Evolutionary conservation across 345 rosid species (phyloP), one percentile per base, ranked within the genome.

Genomic region (Microthlaspi erraticum): DNA sequence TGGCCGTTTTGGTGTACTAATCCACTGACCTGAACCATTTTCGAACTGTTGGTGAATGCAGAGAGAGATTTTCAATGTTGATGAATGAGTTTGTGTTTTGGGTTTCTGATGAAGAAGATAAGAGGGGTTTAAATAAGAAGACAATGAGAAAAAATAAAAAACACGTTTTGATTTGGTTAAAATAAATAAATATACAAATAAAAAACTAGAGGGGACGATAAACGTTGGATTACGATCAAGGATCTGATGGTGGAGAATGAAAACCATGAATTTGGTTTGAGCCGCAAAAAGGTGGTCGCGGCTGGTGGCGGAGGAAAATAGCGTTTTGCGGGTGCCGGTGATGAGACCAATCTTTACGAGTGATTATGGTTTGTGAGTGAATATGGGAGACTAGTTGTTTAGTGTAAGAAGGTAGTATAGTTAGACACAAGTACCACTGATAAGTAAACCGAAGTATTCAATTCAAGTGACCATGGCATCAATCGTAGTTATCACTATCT

Each of bases 321-420:
- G 77, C 66, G 72, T 66, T 73, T 66, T 36, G 67, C 60, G 72
- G 66, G 66, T 73, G n/a, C n/a, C n/a, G 77, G 77, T 73, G 77
- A 58, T 17, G 42, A 64, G 20, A 18, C 31, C 6, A 11, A 1
- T 20, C 8, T 29, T 49, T 58, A 46, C 66, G 58, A 58, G 49
- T 58, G 66, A 48, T 37, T 36, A 59, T 31, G 53, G 68, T 70
- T 60, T 70, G 26, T 53, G 57, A 46, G 6, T 45, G 64, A 20
- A 48, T 7, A 51, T 32, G 44, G 53, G 66, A 20, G 2, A 66
- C 72, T 66, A 19, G 66, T 42, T 73, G 59, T 65, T 31, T n/a
- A 56, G 66, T 49, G 54, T 48, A 63, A 18, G 38, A 71, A 61
- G 44, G 64, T 44, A 44, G 17, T 37, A 26, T 6, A 57, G 60